Conservation (phyloP, 2,329 filamentous ascomycete species). For the Claviceps sp. region DNA sequence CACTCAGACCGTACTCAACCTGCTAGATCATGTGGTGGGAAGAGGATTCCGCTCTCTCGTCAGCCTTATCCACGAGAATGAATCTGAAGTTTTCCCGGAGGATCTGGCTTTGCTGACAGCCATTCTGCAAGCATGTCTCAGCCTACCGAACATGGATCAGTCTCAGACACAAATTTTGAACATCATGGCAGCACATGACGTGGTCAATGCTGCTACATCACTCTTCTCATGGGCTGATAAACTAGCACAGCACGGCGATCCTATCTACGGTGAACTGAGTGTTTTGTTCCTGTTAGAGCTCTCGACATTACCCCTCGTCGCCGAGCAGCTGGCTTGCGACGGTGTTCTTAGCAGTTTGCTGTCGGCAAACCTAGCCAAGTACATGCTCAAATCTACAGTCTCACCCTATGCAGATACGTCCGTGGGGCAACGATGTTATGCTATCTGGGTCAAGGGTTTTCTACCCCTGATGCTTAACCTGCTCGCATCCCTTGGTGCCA, state of each 20-base stretch:
- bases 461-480: slow-evolving; percentile 83
- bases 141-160: slow-evolving; percentile 62
- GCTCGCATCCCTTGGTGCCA: slow-evolving; percentile 64
- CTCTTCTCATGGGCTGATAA: slow-evolving; percentile 91
- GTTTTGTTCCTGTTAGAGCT: slow-evolving; percentile 80
- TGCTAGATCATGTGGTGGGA: slow-evolving; percentile 66
- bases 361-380: slow-evolving; percentile 64
- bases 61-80: slow-evolving; percentile 65
- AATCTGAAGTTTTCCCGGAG: slow-evolving; percentile 48
- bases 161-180: slow-evolving; percentile 58
- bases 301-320: slow-evolving; percentile 65
- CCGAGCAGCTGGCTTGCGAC: slow-evolving; percentile 82
- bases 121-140: slow-evolving; percentile 72
- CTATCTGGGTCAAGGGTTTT: slow-evolving; percentile 80
- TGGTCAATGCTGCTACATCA: slow-evolving; percentile 67
- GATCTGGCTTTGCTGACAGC: slow-evolving; percentile 82
- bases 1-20: slow-evolving; percentile 57
- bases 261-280: slow-evolving; percentile 86
- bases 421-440: slow-evolving; percentile 61
- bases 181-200: slow-evolving; percentile 56
- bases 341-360: slow-evolving; percentile 69
- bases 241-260: slow-evolving; percentile 64
- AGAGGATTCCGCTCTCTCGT: slow-evolving; percentile 74
- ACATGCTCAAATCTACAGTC: slow-evolving; percentile 57
- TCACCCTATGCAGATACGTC: slow-evolving; percentile 66